Conservation (phyloP, 208 protist species). For the Trypanosoma rangeli region DNA sequence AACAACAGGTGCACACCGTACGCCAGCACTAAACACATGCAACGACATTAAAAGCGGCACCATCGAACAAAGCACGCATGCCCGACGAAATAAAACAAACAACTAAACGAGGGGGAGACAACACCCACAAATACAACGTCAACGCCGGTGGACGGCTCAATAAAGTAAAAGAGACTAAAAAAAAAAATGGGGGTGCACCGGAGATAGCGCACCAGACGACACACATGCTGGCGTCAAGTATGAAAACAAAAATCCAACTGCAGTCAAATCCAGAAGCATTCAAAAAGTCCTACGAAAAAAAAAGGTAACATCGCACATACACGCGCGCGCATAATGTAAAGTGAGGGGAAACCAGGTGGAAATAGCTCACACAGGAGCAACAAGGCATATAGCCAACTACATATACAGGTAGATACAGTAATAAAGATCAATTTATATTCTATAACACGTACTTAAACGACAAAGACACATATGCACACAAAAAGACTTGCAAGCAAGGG, state of each 20-base stretch:
- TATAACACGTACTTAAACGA: too few species aligned
- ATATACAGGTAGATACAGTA: neutral
- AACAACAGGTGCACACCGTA: neutral
- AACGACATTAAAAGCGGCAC: neutral
- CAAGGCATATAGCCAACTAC: too few species aligned
- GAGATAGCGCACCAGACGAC: neutral
- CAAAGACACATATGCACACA: neutral
- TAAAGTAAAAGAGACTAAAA: neutral
- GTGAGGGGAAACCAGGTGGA: too few species aligned
- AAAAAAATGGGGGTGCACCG: neutral
- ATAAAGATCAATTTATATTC: neutral
- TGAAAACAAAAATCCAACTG: too few species aligned
- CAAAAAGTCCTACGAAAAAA: too few species aligned
- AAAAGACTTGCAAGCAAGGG: conserved; percentile 7
- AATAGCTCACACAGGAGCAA: too few species aligned
- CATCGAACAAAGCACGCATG: neutral
- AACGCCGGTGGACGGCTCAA: neutral
- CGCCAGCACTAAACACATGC: neutral
- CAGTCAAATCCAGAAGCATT: too few species aligned
- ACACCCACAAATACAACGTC: neutral
- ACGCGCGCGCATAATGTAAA: too few species aligned
- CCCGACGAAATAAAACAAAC: neutral
- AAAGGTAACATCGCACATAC: too few species aligned
- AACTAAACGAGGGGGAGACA: too few species aligned
- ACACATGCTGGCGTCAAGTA: neutral